Evolutionary conservation across 2,329 filamentous ascomycete genomes (phyloP), one percentile per base, ranked within the genome.

Genomic region (Dothistroma pini): DNA sequence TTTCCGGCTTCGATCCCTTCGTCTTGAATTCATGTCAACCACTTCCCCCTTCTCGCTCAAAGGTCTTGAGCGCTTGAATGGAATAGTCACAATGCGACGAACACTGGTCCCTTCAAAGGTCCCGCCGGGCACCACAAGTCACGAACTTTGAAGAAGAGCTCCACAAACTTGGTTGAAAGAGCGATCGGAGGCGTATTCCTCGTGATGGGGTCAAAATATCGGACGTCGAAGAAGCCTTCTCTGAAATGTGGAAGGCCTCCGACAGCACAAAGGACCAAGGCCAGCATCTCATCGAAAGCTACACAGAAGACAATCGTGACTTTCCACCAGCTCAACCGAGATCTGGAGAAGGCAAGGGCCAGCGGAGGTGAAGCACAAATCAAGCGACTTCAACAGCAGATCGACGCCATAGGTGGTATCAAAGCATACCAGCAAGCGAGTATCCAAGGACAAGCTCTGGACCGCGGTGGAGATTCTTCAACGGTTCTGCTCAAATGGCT

Each of bases 401-500:
- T 88, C 59, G 75, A 81, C 22, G 75, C 77, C n/a, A 79, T 82
- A 55, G 86, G 86, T 8, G 86, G 86, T 0, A 72, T 88, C 56
- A 76, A 83, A 65, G 78, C 76, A 25, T 88, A 88, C 66, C 86
- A 88, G 71, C 77, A 81, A 51, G 86, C 86, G 52, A 87, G 84
- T 74, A 85, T 83, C 63, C 80, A 83, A 54, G 86, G 86, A 0
- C 86, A 88, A 70, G 83, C 83, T 4, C 76, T 77, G 34, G 79
- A 83, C 44, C 80, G 86, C 11, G 86, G 86, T 35, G 86, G 86
- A n/a, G 86, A 88, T 71, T 85, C 84, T 1, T 86, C 83, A 63
- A 81, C 79, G 57, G 72, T 85, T 6, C 75, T 88, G 4, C 75
- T 88, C 49, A 77, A 85, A 61, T 88, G 86, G 86, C 75, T 88